These are phyloP conservation scores for Diplodia mutila DNA, from an alignment of 2,329 filamentous ascomycete genomes.

Conservation along the genomic window DNA sequence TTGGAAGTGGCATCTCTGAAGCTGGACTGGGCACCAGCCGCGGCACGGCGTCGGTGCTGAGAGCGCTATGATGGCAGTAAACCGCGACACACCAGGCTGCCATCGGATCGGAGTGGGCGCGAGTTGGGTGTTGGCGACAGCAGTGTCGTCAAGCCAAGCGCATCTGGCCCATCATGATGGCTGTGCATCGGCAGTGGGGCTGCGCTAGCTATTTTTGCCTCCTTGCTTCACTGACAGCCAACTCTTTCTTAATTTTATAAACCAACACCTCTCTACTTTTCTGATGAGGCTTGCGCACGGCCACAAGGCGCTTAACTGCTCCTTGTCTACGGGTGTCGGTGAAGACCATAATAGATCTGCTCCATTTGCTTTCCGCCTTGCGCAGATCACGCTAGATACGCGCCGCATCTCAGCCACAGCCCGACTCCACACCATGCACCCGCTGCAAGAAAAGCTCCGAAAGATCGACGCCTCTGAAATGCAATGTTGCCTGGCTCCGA, in stretches of 20 bases:
- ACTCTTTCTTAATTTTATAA: background rate
- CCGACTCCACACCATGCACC: background rate
- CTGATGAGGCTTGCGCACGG: background rate
- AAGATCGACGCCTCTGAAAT: slow-evolving; percentile 9
- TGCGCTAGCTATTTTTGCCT: slow-evolving; percentile 16
- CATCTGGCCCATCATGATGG: background rate
- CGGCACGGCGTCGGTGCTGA: background rate
- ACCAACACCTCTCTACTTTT: background rate
- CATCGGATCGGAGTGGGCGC: background rate
- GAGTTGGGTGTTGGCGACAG: slow-evolving; percentile 10
- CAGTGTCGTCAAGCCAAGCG: slow-evolving; percentile 7
- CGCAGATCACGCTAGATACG: slow-evolving; percentile 3
- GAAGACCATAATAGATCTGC: slow-evolving; percentile 7
- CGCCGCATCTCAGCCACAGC: slow-evolving; percentile 1
- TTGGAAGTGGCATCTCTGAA: background rate
- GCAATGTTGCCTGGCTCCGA: background rate
- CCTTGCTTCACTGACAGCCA: background rate
- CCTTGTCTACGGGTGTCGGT: background rate
- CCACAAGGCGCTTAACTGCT: background rate
- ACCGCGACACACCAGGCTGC: too few species aligned
- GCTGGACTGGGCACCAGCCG: background rate
- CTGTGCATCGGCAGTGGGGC: background rate
- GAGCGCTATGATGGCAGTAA: background rate
- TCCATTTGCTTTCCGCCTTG: slow-evolving; percentile 10
- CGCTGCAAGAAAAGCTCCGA: slow-evolving; percentile 7